These are phyloP conservation scores for Malassezia furfur DNA, from an alignment of 1,284 basidiomycete genomes.

Conservation along the genomic window DNA sequence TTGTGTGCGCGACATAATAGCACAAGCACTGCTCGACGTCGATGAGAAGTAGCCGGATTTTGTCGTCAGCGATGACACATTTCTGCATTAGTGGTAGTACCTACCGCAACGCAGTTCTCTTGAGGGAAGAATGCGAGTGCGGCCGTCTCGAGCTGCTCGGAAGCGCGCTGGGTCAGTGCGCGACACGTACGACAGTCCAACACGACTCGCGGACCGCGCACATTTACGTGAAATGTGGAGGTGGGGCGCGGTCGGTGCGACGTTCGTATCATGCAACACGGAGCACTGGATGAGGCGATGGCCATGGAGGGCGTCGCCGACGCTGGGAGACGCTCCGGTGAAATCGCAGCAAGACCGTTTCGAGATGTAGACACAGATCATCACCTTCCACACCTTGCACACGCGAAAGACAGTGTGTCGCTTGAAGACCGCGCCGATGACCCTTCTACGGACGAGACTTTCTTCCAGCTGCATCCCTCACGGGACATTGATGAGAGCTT, in stretches of 20 bases:
- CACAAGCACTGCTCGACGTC: not conserved
- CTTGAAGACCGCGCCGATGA: not conserved
- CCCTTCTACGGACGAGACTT: not conserved
- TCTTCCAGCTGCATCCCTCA: not conserved
- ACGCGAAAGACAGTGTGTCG: not conserved
- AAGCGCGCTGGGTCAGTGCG: not conserved
- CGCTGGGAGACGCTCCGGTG: not conserved
- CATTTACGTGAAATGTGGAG: too few species aligned
- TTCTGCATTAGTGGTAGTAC: not conserved
- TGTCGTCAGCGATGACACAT: not conserved
- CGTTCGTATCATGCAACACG: not conserved
- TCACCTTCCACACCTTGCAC: not conserved
- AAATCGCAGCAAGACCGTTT: not conserved
- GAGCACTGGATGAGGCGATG: not conserved
- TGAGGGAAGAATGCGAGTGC: not conserved
- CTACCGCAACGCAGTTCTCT: not conserved
- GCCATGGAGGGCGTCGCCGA: not conserved
- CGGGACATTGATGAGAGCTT: conserved; percentile 5
- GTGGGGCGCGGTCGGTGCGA: too few species aligned
- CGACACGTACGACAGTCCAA: too few species aligned
- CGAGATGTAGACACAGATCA: not conserved
- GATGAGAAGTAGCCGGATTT: not conserved
- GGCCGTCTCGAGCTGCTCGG: not conserved
- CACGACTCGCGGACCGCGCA: too few species aligned
- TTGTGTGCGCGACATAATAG: not conserved